Percentiles rank a stretch among this genome's conserved stretches.
Evolutionary conservation across 139 green algal genomes (phyloP).

Genomic region (Chlorella vulgaris): DNA sequence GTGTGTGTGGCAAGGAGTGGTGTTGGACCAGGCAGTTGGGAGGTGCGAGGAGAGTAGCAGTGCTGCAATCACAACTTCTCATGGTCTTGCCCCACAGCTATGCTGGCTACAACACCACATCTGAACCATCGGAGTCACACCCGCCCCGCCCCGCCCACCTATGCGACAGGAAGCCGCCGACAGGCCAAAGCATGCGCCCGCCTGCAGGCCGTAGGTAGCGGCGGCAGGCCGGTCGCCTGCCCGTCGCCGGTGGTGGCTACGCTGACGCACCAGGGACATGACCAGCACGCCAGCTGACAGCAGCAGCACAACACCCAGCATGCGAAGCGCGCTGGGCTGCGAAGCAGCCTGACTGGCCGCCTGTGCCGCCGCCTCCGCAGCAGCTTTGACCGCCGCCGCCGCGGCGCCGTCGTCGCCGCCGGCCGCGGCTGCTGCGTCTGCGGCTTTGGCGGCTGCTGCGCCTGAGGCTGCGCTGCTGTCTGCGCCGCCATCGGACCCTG

Average conservation of each 20-base stretch:
- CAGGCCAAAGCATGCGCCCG: slow-evolving; percentile 86
- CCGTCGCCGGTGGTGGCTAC: background rate
- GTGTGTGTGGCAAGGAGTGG: background rate
- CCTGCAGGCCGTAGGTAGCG: slow-evolving; percentile 57
- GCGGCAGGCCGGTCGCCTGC: slow-evolving; percentile 26
- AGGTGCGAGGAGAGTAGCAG: too few species aligned
- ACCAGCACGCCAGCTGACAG: slow-evolving; percentile 18
- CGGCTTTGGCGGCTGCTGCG: slow-evolving; percentile 1
- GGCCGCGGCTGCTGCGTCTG: background rate
- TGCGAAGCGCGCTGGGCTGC: slow-evolving; percentile 22
- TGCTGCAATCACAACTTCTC: too few species aligned
- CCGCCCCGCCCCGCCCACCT: slow-evolving; percentile 31
- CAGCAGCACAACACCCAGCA: slow-evolving; percentile 42
- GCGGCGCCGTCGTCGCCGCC: background rate
- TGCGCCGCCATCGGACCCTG: slow-evolving; percentile 26
- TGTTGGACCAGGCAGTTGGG: background rate
- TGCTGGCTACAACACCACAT: too few species aligned
- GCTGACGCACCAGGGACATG: slow-evolving; percentile 32
- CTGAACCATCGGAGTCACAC: too few species aligned
- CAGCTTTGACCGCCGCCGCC: background rate
- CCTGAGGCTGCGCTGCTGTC: background rate
- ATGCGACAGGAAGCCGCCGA: slow-evolving; percentile 71
- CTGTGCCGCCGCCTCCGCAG: background rate
- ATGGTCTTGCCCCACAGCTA: too few species aligned
- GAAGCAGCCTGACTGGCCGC: background rate